A percentile compares a stretch with the other conserved stretches of the same genome.
These are phyloP conservation scores for Pleoardoris graminearum DNA, from an alignment of 2,329 filamentous ascomycete genomes.

Conservation along the genomic window DNA sequence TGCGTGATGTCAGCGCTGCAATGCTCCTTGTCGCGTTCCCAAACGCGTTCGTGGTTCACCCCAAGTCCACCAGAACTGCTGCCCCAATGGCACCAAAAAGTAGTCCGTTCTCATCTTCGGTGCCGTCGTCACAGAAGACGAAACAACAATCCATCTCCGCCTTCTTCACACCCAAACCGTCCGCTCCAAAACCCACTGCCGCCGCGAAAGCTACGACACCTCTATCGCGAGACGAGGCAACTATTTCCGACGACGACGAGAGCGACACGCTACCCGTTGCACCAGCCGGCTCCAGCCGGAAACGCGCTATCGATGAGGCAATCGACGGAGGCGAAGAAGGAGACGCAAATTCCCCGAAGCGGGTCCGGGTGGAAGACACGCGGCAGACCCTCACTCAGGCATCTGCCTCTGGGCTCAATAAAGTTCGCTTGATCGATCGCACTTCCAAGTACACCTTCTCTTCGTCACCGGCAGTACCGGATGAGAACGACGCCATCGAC, in stretches of 20 bases:
- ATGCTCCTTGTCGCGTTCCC: conserved; percentile 12
- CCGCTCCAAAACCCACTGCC: conserved; percentile 34
- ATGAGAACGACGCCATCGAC: conserved; percentile 42
- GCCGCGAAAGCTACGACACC: conserved; percentile 24
- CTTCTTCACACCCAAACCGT: conserved; percentile 67
- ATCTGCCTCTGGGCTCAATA: conserved; percentile 29
- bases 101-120: conserved; percentile 32
- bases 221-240: conserved; percentile 17
- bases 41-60: conserved; percentile 23
- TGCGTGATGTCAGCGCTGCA: conserved; percentile 23
- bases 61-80: conserved; percentile 8
- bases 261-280: conserved; percentile 16
- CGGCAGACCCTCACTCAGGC: conserved; percentile 28
- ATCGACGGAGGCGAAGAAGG: conserved; percentile 42
- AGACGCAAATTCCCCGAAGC: conserved; percentile 43
- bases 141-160: conserved; percentile 83
- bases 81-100: conserved; percentile 44
- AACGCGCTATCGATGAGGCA: conserved; percentile 42
- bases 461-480: conserved; percentile 49
- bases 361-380: conserved; percentile 31
- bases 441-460: conserved; percentile 65
- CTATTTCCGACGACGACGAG: conserved; percentile 19
- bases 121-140: conserved; percentile 52
- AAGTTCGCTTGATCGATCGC: conserved; percentile 42
- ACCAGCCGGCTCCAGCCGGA: conserved; percentile 18